A percentile compares a stretch with the other conserved stretches of the same genome.
Evolutionary conservation across 1,284 basidiomycete species (phyloP).

Genomic region (Ustilago xerochloae): DNA sequence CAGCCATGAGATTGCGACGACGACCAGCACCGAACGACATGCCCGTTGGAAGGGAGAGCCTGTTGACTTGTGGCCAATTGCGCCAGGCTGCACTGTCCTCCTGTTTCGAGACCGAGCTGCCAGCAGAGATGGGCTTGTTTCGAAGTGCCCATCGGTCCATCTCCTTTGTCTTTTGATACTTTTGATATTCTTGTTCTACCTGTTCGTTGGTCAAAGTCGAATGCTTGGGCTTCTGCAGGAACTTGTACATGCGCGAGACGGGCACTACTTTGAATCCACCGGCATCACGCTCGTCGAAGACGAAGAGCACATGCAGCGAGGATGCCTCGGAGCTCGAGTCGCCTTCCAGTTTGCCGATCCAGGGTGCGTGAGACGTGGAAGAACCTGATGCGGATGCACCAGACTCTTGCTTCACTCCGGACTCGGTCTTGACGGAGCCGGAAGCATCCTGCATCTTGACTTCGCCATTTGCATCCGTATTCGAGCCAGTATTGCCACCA

Average conservation of each 20-base stretch:
- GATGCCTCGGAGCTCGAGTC: constrained; percentile 58
- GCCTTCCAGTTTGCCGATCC: constrained; percentile 67
- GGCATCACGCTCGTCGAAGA: constrained; percentile 63
- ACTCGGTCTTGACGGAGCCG: constrained; percentile 26
- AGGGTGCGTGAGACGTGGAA: constrained; percentile 59
- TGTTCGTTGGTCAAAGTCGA: constrained; percentile 56
- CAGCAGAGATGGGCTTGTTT: constrained; percentile 32
- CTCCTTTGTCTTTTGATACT: constrained; percentile 54
- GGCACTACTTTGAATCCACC: constrained; percentile 67
- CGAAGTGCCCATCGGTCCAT: constrained; percentile 55
- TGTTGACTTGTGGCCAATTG: constrained; percentile 44
- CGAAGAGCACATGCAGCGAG: constrained; percentile 66
- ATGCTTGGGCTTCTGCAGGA: constrained; percentile 63
- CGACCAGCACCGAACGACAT: constrained; percentile 46
- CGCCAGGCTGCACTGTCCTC: constrained; percentile 45
- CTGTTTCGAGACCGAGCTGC: constrained; percentile 19
- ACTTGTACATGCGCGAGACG: constrained; percentile 64
- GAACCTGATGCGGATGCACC: constrained; percentile 13
- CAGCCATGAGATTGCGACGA: constrained; percentile 51
- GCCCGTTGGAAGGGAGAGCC: constrained; percentile 46
- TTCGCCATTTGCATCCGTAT: constrained; percentile 35
- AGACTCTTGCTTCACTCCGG: constrained; percentile 33
- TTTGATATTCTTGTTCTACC: constrained; percentile 55
- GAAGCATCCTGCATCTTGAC: constrained; percentile 23
- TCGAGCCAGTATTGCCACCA: background rate